These are phyloP conservation scores for Flaveria linearis DNA, from an alignment of 129 eudicot species.

Conservation along the genomic window DNA sequence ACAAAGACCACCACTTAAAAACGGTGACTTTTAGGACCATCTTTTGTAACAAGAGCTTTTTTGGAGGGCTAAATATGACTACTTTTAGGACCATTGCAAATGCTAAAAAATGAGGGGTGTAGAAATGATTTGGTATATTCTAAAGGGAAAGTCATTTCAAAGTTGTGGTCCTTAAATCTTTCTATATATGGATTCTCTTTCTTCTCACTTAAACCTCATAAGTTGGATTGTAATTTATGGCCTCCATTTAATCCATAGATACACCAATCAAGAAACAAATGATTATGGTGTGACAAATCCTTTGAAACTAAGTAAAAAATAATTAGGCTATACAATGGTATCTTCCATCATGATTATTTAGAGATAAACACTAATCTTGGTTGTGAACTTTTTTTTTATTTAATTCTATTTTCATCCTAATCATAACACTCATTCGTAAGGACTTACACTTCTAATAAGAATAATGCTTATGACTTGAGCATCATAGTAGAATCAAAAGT, in stretches of 20 bases:
- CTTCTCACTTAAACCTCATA: slow-evolving; percentile 12
- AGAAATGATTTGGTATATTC: slow-evolving; percentile 20
- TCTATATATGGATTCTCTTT: slow-evolving; percentile 12
- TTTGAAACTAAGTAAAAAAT: neutral
- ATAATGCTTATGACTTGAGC: neutral
- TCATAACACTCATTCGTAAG: neutral
- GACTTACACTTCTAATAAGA: neutral
- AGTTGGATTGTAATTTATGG: slow-evolving; percentile 11
- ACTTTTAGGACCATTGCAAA: slow-evolving; percentile 20
- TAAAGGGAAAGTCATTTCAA: slow-evolving; percentile 17
- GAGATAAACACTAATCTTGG: neutral
- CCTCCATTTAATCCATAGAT: neutral
- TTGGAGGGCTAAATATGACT: neutral
- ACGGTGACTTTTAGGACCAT: slow-evolving; percentile 14
- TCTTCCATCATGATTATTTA: neutral
- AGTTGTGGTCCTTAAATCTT: slow-evolving; percentile 13
- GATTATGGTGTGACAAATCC: slow-evolving; percentile 8
- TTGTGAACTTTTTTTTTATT: no score
- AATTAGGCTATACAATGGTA: neutral
- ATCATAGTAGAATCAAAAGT: no score
- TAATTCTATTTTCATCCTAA: no score
- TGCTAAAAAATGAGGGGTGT: slow-evolving; percentile 25
- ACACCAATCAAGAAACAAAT: neutral
- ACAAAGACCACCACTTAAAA: neutral
- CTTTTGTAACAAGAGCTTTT: slow-evolving; percentile 17